A percentile compares a stretch with the other conserved stretches of the same genome.
Conservation (phyloP, 495 filamentous ascomycete genomes). For the Saxophila tyrrhenica region DNA sequence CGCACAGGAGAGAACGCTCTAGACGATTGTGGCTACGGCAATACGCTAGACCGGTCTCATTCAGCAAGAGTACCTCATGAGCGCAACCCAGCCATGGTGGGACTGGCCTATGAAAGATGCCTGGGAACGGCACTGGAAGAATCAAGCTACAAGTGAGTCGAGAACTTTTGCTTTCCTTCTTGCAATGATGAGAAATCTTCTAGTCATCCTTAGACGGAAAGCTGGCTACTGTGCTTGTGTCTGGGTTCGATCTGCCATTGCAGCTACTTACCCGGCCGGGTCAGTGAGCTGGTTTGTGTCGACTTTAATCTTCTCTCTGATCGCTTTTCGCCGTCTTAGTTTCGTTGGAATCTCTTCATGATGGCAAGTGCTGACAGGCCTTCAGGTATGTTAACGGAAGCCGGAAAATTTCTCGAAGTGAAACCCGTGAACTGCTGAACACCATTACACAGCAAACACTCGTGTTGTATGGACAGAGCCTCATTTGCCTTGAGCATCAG, state of each 20-base stretch:
- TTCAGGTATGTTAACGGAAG: too few species aligned
- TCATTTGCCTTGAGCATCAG: too few species aligned
- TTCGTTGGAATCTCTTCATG: too few species aligned
- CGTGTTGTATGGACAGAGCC: too few species aligned
- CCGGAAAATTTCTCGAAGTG: too few species aligned
- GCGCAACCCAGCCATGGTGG: neutral
- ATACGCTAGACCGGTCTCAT: neutral
- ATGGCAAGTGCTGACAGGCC: too few species aligned
- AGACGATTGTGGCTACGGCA: neutral
- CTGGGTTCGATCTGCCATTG: slow-evolving; percentile 8
- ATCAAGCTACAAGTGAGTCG: too few species aligned
- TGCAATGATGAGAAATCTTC: slow-evolving; percentile 17
- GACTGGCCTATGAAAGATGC: neutral
- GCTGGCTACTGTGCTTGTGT: neutral
- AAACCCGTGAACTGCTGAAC: too few species aligned
- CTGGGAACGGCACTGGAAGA: too few species aligned
- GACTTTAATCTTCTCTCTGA: slow-evolving; percentile 25
- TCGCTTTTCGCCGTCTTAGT: too few species aligned
- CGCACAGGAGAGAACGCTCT: too few species aligned
- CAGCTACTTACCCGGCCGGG: slow-evolving; percentile 10
- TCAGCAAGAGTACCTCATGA: neutral
- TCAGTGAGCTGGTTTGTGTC: slow-evolving; percentile 7
- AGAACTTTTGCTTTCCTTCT: neutral
- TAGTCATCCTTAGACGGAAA: slow-evolving; percentile 23
- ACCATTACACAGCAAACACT: too few species aligned